Conservation (phyloP, 139 green algal species). For the Desmodesmus armatus region DNA sequence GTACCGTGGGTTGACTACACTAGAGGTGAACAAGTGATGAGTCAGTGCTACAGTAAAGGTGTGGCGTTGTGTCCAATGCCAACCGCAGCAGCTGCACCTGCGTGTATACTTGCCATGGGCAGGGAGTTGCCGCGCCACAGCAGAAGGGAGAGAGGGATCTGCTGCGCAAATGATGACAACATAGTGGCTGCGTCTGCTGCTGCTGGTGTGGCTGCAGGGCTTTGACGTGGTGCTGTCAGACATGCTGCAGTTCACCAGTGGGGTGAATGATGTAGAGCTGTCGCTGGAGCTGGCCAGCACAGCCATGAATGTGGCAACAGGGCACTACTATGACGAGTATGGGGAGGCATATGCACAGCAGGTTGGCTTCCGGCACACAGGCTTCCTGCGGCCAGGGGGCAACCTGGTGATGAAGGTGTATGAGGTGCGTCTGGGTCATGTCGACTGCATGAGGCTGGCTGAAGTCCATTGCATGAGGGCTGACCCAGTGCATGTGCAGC, state of each 20-base stretch:
- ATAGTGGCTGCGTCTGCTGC: no score
- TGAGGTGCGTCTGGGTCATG: no score
- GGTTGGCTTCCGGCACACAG: slow-evolving; percentile 20
- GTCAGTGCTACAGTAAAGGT: no score
- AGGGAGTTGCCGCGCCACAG: no score
- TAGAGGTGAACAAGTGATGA: no score
- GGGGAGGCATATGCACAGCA: slow-evolving; percentile 47
- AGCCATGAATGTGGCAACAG: slow-evolving; percentile 80
- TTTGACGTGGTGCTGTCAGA: slow-evolving; percentile 84
- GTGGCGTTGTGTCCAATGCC: background rate
- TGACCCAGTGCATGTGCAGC: background rate
- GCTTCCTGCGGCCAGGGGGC: slow-evolving; percentile 27
- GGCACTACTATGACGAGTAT: slow-evolving; percentile 65
- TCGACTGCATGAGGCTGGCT: background rate
- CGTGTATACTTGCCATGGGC: background rate
- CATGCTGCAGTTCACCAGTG: slow-evolving; percentile 84
- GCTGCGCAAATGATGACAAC: no score
- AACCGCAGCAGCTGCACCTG: background rate
- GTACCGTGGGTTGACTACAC: no score
- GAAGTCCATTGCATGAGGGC: no score
- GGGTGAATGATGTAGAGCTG: slow-evolving; percentile 73
- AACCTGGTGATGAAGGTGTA: slow-evolving; percentile 84
- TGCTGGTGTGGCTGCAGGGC: slow-evolving; percentile 38
- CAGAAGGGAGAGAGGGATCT: no score
- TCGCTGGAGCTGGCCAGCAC: slow-evolving; percentile 81